Percentiles rank a stretch among this genome's conserved stretches.
Evolutionary conservation across 768 basidiomycete genomes (phyloP).

Genomic region (Tulasnella sp.): DNA sequence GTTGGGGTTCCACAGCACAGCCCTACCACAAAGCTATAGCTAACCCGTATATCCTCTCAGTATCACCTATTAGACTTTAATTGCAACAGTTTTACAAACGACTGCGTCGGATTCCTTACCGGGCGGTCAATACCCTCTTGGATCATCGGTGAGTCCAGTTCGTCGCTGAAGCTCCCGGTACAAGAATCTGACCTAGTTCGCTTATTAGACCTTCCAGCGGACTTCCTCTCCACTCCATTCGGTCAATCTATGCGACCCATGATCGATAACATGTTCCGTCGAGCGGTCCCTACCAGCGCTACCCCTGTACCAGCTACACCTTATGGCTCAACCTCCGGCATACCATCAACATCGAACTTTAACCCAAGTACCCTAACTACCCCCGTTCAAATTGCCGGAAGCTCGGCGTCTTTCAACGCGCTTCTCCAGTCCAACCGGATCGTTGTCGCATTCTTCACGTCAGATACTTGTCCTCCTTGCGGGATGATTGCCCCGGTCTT

Average conservation of each 20-base stretch:
- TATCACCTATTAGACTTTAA: slow-evolving; percentile 91
- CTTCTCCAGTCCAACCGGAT: slow-evolving; percentile 60
- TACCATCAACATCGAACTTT: slow-evolving; percentile 23
- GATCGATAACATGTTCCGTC: slow-evolving; percentile 82
- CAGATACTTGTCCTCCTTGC: slow-evolving; percentile 68
- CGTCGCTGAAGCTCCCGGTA: background rate
- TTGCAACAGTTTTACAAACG: slow-evolving; percentile 91
- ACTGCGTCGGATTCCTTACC: slow-evolving; percentile 78
- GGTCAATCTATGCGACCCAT: slow-evolving; percentile 79
- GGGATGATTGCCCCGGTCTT: slow-evolving; percentile 77
- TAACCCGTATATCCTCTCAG: slow-evolving; percentile 33
- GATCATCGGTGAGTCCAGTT: slow-evolving; percentile 53
- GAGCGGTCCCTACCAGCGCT: slow-evolving; percentile 28
- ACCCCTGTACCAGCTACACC: slow-evolving; percentile 28
- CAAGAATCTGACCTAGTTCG: background rate
- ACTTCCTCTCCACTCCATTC: slow-evolving; percentile 84
- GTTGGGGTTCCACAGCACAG: slow-evolving; percentile 26
- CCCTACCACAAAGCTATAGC: background rate
- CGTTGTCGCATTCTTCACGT: slow-evolving; percentile 76
- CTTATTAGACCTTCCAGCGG: slow-evolving; percentile 58
- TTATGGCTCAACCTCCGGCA: slow-evolving; percentile 29
- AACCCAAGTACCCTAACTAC: slow-evolving; percentile 36
- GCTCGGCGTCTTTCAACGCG: slow-evolving; percentile 60
- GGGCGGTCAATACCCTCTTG: slow-evolving; percentile 72
- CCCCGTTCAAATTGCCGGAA: slow-evolving; percentile 65